phyloP scores from a whole-genome alignment of 78 protist genomes.

The Capsaspora owczarzaki region DNA sequence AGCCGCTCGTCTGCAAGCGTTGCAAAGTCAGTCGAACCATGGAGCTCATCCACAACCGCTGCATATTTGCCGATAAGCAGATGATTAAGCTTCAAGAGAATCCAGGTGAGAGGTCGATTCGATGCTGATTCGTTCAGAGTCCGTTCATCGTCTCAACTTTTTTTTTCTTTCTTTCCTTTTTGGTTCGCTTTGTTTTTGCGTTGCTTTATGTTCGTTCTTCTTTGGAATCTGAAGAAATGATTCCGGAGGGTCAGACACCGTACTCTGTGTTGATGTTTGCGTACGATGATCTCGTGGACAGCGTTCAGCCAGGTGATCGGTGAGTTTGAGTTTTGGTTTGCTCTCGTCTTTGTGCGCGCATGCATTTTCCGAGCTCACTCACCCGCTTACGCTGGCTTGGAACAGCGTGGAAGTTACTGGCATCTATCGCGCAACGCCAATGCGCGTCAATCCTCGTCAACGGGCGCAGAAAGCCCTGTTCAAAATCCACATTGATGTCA shows the following conservation, averaged over 20 bases:
- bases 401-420: conserved; percentile 83
- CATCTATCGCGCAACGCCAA: conserved; percentile 68
- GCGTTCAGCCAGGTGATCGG: conserved; percentile 93
- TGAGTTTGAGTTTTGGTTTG: neutral
- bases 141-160: neutral
- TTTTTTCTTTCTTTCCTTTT: neutral
- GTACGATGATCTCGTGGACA: conserved; percentile 80
- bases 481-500: conserved; percentile 39
- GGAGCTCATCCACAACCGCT: conserved; percentile 84
- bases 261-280: conserved; percentile 57
- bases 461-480: conserved; percentile 28
- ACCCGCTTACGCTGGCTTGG: neutral
- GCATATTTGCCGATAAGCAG: conserved; percentile 90
- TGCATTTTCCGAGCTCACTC: neutral
- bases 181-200: neutral
- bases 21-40: conserved; percentile 49
- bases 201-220: too few relatives aligned
- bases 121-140: too few relatives aligned
- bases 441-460: conserved; percentile 28
- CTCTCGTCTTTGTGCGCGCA: neutral
- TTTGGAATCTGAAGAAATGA: conserved; percentile 4
- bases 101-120: conserved; percentile 55
- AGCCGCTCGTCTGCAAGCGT: conserved; percentile 65
- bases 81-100: conserved; percentile 85
- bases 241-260: conserved; percentile 47